Evolutionary conservation across 169 alveolate genomes (phyloP).

Genomic region (Babesia microti): DNA sequence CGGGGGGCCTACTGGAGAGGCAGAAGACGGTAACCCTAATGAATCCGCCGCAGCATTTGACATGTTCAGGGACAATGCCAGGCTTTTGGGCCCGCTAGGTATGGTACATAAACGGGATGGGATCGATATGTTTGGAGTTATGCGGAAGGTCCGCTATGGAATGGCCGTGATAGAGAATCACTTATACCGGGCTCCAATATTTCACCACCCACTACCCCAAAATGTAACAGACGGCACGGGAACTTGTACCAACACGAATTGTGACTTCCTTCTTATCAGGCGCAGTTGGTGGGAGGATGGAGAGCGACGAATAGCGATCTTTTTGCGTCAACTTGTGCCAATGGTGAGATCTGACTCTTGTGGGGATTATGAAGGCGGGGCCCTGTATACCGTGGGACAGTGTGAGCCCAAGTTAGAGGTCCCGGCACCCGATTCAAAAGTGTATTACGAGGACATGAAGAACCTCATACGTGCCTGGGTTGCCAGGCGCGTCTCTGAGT

Average conservation of each 20-base stretch:
- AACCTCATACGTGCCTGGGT: slow-evolving; percentile 64
- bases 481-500: slow-evolving; percentile 30
- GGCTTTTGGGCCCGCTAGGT: slow-evolving; percentile 41
- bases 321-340: no score
- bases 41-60: slow-evolving; percentile 5
- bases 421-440: slow-evolving; percentile 59
- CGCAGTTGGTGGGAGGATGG: slow-evolving; percentile 1
- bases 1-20: slow-evolving; percentile 8
- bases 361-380: slow-evolving; percentile 35
- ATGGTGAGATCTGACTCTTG: no score
- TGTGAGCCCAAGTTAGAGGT: slow-evolving; percentile 72
- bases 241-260: not conserved
- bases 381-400: slow-evolving; percentile 73
- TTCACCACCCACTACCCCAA: slow-evolving; percentile 7
- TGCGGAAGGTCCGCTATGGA: slow-evolving; percentile 30
- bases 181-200: slow-evolving; percentile 56
- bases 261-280: no score
- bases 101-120: slow-evolving; percentile 16
- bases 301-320: no score
- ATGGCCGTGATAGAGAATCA: slow-evolving; percentile 52
- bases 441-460: slow-evolving; percentile 49
- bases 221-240: not conserved
- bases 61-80: slow-evolving; percentile 9
- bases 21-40: slow-evolving; percentile 3
- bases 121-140: slow-evolving; percentile 33